Evolutionary conservation across 2,329 filamentous ascomycete genomes (phyloP).

Genomic region (Pseudogymnoascus destructans): DNA sequence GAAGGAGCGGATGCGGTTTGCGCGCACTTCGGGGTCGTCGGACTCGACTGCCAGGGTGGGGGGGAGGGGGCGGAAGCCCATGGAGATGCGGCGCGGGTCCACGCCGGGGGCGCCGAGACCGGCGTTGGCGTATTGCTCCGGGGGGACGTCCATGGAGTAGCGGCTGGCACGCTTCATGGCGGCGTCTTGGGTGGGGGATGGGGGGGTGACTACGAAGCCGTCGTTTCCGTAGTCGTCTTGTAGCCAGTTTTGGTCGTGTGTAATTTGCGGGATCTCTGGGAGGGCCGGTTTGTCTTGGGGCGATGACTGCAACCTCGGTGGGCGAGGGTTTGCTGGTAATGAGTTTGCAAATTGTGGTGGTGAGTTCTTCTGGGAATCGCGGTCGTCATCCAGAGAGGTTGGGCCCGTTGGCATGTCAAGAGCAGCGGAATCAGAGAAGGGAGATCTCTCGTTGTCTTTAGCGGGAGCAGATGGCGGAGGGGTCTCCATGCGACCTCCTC

Average conservation of each 20-base stretch:
- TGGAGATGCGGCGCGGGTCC: conserved; percentile 47
- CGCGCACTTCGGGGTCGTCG: conserved; percentile 86
- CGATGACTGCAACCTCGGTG: conserved; percentile 28
- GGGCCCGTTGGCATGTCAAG: conserved; percentile 1
- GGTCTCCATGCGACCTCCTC: neutral
- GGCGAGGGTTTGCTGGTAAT: conserved; percentile 24
- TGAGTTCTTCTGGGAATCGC: neutral
- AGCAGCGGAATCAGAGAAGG: neutral
- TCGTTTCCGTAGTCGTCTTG: conserved; percentile 36
- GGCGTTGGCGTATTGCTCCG: conserved; percentile 27
- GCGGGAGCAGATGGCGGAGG: neutral
- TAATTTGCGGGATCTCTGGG: conserved; percentile 16
- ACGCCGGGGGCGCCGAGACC: conserved; percentile 42
- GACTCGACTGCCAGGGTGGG: conserved; percentile 56
- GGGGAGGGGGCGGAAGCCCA: conserved; percentile 72
- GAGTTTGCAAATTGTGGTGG: conserved; percentile 22
- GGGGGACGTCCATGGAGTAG: conserved; percentile 27
- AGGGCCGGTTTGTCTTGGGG: conserved; percentile 25
- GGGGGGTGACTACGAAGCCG: conserved; percentile 33
- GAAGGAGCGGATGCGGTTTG: conserved; percentile 94
- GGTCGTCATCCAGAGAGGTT: neutral
- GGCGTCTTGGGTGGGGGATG: conserved; percentile 27
- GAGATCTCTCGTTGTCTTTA: neutral
- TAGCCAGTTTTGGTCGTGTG: conserved; percentile 26
- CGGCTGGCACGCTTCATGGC: conserved; percentile 19